phyloP scores from a whole-genome alignment of 305 asterid species.

The Fraxinus velutina region DNA sequence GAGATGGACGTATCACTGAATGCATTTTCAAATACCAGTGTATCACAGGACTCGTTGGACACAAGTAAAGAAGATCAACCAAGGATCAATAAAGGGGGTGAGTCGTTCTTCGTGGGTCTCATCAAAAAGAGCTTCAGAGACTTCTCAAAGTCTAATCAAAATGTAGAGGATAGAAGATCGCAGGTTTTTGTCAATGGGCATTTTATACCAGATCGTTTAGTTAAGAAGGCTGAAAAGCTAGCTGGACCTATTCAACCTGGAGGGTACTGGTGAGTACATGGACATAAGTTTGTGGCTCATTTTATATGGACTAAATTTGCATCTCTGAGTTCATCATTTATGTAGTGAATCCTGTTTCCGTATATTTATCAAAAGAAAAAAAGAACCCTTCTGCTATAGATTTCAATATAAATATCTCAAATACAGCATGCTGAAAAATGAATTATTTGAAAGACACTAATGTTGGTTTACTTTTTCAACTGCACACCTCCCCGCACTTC shows the following conservation, averaged over 20 bases:
- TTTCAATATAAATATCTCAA: not conserved
- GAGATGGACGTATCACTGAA: constrained; percentile 62
- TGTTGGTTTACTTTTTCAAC: not conserved
- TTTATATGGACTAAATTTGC: constrained; percentile 11
- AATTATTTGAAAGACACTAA: not conserved
- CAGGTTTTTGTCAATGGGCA: constrained; percentile 69
- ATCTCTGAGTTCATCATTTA: not conserved
- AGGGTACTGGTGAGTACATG: constrained; percentile 60
- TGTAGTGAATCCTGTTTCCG: not conserved
- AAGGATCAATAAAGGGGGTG: constrained; percentile 55
- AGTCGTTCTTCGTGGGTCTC: constrained; percentile 66
- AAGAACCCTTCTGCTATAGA: not conserved
- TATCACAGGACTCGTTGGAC: constrained; percentile 58
- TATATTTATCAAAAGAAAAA: not conserved
- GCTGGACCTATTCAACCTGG: constrained; percentile 90
- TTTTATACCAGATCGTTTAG: constrained; percentile 51
- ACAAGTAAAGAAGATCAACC: constrained; percentile 46
- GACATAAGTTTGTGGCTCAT: constrained; percentile 1
- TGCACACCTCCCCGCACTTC: not conserved
- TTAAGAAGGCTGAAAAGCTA: constrained; percentile 79
- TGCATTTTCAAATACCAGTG: constrained; percentile 47
- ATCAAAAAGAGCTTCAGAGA: constrained; percentile 68
- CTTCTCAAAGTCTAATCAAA: constrained; percentile 49
- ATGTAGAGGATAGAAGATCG: constrained; percentile 46
- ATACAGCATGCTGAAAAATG: not conserved